Conservation (phyloP, 768 basidiomycete species). For the Lactarius psammicola region DNA sequence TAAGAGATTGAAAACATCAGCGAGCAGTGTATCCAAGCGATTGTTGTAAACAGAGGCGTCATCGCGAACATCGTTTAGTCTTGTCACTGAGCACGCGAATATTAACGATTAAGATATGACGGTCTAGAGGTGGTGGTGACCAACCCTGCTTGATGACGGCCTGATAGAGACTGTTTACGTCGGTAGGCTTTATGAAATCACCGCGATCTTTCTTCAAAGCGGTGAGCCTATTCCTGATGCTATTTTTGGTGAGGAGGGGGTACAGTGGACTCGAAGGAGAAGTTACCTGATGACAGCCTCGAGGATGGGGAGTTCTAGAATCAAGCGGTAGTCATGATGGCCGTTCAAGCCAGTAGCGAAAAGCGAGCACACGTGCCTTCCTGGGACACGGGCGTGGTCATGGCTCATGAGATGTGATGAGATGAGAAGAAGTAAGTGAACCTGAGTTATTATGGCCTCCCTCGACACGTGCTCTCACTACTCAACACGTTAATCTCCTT, state of each 20-base stretch:
- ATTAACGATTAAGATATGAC: not conserved
- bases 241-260: slow-evolving; percentile 35
- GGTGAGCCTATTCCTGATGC: slow-evolving; percentile 93
- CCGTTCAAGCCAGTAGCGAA: slow-evolving; percentile 28
- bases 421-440: not conserved
- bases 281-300: slow-evolving; percentile 89
- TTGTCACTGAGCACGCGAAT: slow-evolving; percentile 60
- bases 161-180: slow-evolving; percentile 91
- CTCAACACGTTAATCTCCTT: slow-evolving; percentile 20
- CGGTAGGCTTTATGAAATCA: slow-evolving; percentile 89
- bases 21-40: slow-evolving; percentile 89
- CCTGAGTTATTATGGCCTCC: not conserved
- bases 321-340: not conserved
- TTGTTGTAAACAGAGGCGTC: slow-evolving; percentile 76
- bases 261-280: not conserved
- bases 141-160: slow-evolving; percentile 90
- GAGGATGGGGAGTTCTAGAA: slow-evolving; percentile 85
- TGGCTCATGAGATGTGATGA: slow-evolving; percentile 13
- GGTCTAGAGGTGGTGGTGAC: slow-evolving; percentile 28
- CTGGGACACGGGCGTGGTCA: slow-evolving; percentile 74
- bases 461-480: not conserved
- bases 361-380: slow-evolving; percentile 54
- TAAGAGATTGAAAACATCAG: slow-evolving; percentile 93
- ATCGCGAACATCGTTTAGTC: slow-evolving; percentile 86
- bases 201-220: slow-evolving; percentile 91